Evolutionary conservation across 768 basidiomycete species (phyloP).

Genomic region (Boletus rex-veris): DNA sequence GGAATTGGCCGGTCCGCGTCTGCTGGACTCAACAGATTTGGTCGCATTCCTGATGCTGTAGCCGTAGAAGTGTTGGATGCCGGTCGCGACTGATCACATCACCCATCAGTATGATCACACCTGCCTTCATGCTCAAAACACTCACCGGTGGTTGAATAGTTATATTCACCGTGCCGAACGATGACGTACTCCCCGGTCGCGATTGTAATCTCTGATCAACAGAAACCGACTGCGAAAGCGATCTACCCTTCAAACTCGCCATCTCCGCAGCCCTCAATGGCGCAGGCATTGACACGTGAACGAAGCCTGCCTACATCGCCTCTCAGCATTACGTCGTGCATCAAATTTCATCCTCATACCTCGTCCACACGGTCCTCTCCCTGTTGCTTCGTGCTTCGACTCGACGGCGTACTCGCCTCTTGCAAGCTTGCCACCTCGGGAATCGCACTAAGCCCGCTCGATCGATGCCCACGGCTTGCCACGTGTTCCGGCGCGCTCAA

Average conservation of each 20-base stretch:
- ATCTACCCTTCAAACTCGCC: conserved; percentile 17
- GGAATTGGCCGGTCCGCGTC: conserved; percentile 39
- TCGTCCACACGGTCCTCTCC: conserved; percentile 37
- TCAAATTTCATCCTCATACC: conserved; percentile 18
- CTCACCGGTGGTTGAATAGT: conserved; percentile 33
- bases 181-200: conserved; percentile 30
- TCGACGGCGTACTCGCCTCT: conserved; percentile 21
- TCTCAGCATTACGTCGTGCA: conserved; percentile 12
- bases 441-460: conserved; percentile 50
- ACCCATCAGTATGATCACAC: conserved; percentile 6
- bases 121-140: background rate
- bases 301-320: conserved; percentile 28
- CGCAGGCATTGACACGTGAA: conserved; percentile 34
- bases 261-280: conserved; percentile 26
- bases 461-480: conserved; percentile 27
- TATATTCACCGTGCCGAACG: conserved; percentile 30
- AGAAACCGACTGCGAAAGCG: conserved; percentile 20
- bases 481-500: conserved; percentile 42
- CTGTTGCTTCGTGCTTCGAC: conserved; percentile 32
- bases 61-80: conserved; percentile 34
- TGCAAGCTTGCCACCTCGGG: conserved; percentile 49
- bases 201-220: conserved; percentile 20
- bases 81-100: conserved; percentile 35
- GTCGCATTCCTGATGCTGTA: conserved; percentile 22
- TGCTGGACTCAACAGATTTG: conserved; percentile 36